These are phyloP conservation scores for Paramarasmius palmivorus DNA, from an alignment of 1,284 basidiomycete genomes.

Conservation along the genomic window DNA sequence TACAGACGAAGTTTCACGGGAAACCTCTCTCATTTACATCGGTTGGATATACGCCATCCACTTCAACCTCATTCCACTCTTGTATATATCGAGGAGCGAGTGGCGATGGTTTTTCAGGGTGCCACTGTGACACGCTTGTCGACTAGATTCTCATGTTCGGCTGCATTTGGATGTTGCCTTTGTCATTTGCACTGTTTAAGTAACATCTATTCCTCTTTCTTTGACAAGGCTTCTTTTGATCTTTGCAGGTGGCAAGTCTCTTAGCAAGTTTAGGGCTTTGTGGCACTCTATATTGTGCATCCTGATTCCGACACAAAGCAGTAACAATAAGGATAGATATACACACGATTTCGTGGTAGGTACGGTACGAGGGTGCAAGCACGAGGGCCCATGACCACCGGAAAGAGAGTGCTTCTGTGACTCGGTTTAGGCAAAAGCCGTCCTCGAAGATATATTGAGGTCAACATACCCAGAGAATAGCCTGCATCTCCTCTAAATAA, in stretches of 20 bases:
- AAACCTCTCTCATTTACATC: too few relatives aligned
- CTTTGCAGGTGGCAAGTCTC: constrained; percentile 37
- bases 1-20: too few relatives aligned
- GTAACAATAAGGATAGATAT: not conserved
- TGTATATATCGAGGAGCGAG: too few relatives aligned
- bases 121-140: too few relatives aligned
- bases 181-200: constrained; percentile 43
- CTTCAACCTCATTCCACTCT: too few relatives aligned
- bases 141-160: constrained; percentile 25
- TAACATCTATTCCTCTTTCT: constrained; percentile 14
- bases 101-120: too few relatives aligned
- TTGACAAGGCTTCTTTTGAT: constrained; percentile 1
- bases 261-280: constrained; percentile 36
- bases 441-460: constrained; percentile 16
- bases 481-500: too few relatives aligned
- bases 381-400: not conserved
- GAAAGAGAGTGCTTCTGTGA: constrained; percentile 6
- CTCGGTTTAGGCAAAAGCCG: constrained; percentile 14
- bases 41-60: too few relatives aligned
- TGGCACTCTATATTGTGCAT: not conserved
- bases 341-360: not conserved
- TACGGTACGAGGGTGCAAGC: not conserved
- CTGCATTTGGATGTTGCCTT: constrained; percentile 33
- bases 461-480: constrained; percentile 1
- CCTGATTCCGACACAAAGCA: not conserved